Evolutionary conservation across 164 flowering plant genomes (phyloP).

Genomic region (Cinnamomum micranthum): DNA sequence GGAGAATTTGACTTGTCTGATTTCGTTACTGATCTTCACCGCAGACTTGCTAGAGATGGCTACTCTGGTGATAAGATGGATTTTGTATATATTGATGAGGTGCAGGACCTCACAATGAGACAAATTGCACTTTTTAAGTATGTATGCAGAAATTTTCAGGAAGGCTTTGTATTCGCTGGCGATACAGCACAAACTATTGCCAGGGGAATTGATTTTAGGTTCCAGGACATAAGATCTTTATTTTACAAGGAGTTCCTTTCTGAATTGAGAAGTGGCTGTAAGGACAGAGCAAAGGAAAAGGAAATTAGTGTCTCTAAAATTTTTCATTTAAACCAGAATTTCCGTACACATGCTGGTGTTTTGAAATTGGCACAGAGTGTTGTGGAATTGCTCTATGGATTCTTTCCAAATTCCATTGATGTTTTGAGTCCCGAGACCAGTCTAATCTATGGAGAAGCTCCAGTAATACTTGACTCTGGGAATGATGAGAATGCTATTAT

Average conservation of each 20-base stretch:
- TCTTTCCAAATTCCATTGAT: constrained; percentile 59
- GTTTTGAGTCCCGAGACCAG: constrained; percentile 57
- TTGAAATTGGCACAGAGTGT: constrained; percentile 69
- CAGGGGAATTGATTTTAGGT: constrained; percentile 31
- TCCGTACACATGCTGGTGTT: constrained; percentile 75
- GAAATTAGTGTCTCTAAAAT: constrained; percentile 37
- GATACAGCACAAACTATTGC: constrained; percentile 87
- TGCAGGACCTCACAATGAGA: constrained; percentile 78
- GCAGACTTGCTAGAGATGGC: constrained; percentile 31
- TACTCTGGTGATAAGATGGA: constrained; percentile 49
- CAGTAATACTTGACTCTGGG: constrained; percentile 54
- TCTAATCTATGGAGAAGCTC: constrained; percentile 68
- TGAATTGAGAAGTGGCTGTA: constrained; percentile 18
- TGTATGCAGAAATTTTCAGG: constrained; percentile 52
- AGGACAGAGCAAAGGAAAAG: constrained; percentile 25
- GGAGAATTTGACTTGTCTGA: constrained; percentile 76
- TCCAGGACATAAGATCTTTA: constrained; percentile 27
- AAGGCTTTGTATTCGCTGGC: constrained; percentile 77
- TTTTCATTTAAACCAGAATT: constrained; percentile 57
- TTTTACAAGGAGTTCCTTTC: constrained; percentile 59
- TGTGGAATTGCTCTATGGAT: constrained; percentile 49
- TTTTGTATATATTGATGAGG: constrained; percentile 82
- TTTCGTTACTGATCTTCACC: constrained; percentile 62
- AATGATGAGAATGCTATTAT: constrained; percentile 52
- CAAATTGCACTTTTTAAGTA: constrained; percentile 69